phyloP scores from a whole-genome alignment of 164 flowering plant species.

The Stephania cephalantha region DNA sequence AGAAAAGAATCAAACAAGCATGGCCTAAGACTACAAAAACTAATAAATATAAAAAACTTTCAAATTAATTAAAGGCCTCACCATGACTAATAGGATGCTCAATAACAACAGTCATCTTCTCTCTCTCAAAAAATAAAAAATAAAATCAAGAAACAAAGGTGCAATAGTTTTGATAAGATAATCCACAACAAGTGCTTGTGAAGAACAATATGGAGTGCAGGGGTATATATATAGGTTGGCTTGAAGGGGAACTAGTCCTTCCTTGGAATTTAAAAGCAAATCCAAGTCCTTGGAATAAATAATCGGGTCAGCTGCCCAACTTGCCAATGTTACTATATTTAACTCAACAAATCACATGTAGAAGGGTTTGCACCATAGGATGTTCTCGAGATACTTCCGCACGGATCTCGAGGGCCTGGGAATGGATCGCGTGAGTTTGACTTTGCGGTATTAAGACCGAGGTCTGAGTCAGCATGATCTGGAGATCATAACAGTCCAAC shows the following conservation, averaged over 20 bases:
- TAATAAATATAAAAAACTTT: not conserved
- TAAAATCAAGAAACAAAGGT: not conserved
- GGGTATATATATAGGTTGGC: not conserved
- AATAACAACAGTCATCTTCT: constrained; percentile 10
- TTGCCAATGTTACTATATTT: not conserved
- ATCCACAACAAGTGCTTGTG: not conserved
- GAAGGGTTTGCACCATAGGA: not conserved
- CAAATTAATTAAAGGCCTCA: not conserved
- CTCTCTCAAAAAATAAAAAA: not conserved
- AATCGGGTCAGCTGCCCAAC: not conserved
- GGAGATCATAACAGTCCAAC: not conserved
- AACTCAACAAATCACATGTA: not conserved
- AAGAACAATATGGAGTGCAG: not conserved
- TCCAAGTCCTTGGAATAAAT: not conserved
- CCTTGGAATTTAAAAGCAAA: not conserved
- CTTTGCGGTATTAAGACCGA: not conserved
- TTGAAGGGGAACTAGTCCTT: not conserved
- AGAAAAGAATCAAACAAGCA: not conserved
- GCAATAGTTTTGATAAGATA: too few species aligned
- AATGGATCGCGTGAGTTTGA: not conserved
- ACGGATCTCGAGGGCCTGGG: not conserved
- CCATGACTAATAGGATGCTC: constrained; percentile 3
- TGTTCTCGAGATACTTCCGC: not conserved
- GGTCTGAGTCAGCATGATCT: not conserved
- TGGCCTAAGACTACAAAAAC: not conserved